Evolutionary conservation across 2,329 filamentous ascomycete genomes (phyloP).

Genomic region (Nannizziopsis barbatae): DNA sequence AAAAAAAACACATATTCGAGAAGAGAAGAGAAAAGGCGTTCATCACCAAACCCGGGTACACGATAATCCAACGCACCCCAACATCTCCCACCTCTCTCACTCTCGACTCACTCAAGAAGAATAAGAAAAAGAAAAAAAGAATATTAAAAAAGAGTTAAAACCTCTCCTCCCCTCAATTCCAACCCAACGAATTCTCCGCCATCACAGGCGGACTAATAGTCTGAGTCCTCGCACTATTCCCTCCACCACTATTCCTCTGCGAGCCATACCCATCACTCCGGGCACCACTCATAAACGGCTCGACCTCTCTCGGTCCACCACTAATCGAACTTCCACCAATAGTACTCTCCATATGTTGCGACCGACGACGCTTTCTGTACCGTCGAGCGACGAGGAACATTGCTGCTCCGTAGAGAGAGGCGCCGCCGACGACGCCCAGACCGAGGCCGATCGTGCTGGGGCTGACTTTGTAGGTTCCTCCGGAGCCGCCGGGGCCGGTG

Average conservation of each 20-base stretch:
- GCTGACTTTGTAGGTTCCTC: constrained; percentile 29
- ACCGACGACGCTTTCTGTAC: constrained; percentile 74
- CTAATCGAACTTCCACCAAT: constrained; percentile 46
- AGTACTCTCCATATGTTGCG: constrained; percentile 67
- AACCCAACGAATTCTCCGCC: constrained; percentile 87
- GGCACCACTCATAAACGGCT: constrained; percentile 58
- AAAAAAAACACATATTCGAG: too few relatives aligned
- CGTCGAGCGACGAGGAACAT: constrained; percentile 89
- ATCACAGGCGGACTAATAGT: constrained; percentile 84
- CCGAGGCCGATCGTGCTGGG: constrained; percentile 54
- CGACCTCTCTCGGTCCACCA: constrained; percentile 32
- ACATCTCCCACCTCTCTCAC: too few relatives aligned
- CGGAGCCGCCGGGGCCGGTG: constrained; percentile 26
- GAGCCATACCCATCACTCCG: constrained; percentile 41
- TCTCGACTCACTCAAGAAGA: too few relatives aligned
- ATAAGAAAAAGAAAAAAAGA: too few relatives aligned
- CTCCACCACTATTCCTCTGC: constrained; percentile 55
- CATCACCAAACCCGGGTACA: too few relatives aligned
- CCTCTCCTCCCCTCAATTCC: constrained; percentile 77
- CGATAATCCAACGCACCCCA: too few relatives aligned
- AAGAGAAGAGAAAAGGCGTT: too few relatives aligned
- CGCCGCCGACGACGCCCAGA: constrained; percentile 64
- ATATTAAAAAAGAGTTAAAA: too few relatives aligned
- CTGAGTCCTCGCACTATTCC: constrained; percentile 52
- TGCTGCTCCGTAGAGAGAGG: constrained; percentile 77